A percentile compares a stretch with the other conserved stretches of the same genome.
These are phyloP conservation scores for Wickerhamiella alocasiicola DNA, from an alignment of 805 yeast genomes.

Conservation along the genomic window DNA sequence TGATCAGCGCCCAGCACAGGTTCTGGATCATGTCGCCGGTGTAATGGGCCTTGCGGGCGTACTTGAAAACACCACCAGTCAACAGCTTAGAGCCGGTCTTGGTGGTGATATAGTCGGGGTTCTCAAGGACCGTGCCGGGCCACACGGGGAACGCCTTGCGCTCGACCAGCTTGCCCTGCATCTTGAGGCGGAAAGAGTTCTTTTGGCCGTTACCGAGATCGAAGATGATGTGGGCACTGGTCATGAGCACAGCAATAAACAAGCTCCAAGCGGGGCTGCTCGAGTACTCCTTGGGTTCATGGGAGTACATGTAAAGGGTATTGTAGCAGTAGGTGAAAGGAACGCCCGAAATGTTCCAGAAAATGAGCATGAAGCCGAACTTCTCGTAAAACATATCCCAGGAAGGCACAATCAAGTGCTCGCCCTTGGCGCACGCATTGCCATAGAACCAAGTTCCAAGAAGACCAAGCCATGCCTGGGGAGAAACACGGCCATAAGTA, in stretches of 20 bases:
- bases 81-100: conserved; percentile 72
- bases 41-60: conserved; percentile 89
- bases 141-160: conserved; percentile 90
- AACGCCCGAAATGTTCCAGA: conserved; percentile 99
- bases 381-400: conserved; percentile 99
- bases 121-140: conserved; percentile 67
- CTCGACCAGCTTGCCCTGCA: conserved; percentile 64
- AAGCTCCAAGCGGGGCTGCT: conserved; percentile 55
- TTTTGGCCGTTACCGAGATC: conserved; percentile 94
- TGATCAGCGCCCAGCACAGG: conserved; percentile 79
- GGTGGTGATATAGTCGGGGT: conserved; percentile 79
- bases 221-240: conserved; percentile 76
- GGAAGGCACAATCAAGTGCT: conserved; percentile 90
- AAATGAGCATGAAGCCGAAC: conserved; percentile 96
- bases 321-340: conserved; percentile 97
- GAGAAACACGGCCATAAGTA: conserved; percentile 61
- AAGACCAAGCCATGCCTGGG: conserved; percentile 61
- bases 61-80: conserved; percentile 89
- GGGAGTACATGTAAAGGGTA: conserved; percentile 70
- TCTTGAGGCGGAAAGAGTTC: conserved; percentile 63
- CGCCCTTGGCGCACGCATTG: conserved; percentile 96
- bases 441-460: conserved; percentile 91
- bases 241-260: conserved; percentile 41
- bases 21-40: conserved; percentile 89
- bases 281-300: conserved; percentile 69